Evolutionary conservation across 2,329 filamentous ascomycete genomes (phyloP).

Genomic region (Periconia sp.): DNA sequence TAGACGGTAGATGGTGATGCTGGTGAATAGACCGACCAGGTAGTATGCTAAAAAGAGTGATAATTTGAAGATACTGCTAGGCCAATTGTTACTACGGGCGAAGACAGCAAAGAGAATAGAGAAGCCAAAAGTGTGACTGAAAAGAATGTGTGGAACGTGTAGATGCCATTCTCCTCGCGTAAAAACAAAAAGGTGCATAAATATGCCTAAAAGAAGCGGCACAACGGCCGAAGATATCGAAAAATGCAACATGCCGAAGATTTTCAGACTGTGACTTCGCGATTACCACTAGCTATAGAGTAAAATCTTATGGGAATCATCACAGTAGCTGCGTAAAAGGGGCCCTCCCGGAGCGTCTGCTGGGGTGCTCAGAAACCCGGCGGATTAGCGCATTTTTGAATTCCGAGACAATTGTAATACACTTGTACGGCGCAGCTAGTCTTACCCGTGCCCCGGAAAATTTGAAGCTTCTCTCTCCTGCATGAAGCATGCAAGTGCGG

Average conservation of each 20-base stretch:
- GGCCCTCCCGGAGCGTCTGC: too few relatives aligned
- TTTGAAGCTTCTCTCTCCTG: too few relatives aligned
- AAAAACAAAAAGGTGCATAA: not conserved
- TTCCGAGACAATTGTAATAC: too few relatives aligned
- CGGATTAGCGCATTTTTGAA: too few relatives aligned
- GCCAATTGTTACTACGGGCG: not conserved
- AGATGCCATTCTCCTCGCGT: conserved; percentile 2
- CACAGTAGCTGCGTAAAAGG: too few relatives aligned
- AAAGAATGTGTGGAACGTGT: not conserved
- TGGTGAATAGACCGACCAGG: conserved; percentile 11
- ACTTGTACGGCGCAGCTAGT: too few relatives aligned
- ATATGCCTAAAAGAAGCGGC: not conserved
- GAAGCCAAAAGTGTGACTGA: not conserved
- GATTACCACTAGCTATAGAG: too few relatives aligned
- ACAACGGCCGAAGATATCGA: not conserved
- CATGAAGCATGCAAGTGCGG: too few relatives aligned
- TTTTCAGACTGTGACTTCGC: not conserved
- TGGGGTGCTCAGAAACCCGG: too few relatives aligned
- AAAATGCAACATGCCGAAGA: not conserved
- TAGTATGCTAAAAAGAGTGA: not conserved
- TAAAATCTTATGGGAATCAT: too few relatives aligned
- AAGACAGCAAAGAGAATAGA: not conserved
- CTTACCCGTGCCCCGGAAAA: too few relatives aligned
- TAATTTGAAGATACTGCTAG: not conserved
- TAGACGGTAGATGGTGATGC: conserved; percentile 22